A percentile compares a stretch with the other conserved stretches of the same genome.
These are phyloP conservation scores for Lyophyllum atratum DNA, from an alignment of 768 basidiomycete genomes.

Conservation along the genomic window DNA sequence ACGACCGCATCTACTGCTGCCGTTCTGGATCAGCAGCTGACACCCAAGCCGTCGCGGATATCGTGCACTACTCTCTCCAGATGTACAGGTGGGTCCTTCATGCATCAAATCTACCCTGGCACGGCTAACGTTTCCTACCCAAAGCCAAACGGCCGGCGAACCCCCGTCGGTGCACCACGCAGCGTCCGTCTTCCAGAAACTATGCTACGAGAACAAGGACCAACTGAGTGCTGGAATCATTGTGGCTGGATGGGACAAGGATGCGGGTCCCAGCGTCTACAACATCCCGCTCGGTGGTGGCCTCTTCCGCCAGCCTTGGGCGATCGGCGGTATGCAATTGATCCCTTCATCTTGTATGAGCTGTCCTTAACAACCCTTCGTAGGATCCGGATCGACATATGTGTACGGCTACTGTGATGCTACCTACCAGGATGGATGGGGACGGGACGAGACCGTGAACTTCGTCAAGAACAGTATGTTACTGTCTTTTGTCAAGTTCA, in stretches of 20 bases:
- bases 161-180: constrained; percentile 82
- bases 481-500: background rate
- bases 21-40: constrained; percentile 97
- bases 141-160: constrained; percentile 57
- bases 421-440: constrained; percentile 94
- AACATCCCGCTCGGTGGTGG: constrained; percentile 98
- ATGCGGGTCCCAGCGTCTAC: constrained; percentile 89
- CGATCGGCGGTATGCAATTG: constrained; percentile 80
- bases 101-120: background rate
- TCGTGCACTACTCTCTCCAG: constrained; percentile 82
- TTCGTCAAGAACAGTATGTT: constrained; percentile 95
- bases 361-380: background rate
- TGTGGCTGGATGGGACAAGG: constrained; percentile 96
- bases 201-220: constrained; percentile 97
- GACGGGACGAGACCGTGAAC: constrained; percentile 83
- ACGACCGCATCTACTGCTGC: constrained; percentile 99
- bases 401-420: constrained; percentile 99
- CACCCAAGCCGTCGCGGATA: constrained; percentile 94
- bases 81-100: constrained; percentile 58
- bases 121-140: background rate
- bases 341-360: background rate
- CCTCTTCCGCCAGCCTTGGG: constrained; percentile 97
- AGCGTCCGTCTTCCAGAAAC: constrained; percentile 78
- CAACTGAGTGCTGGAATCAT: constrained; percentile 89
- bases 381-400: constrained; percentile 95